Evolutionary conservation across 345 rosid genomes (phyloP), one percentile per base, ranked within the genome.

Genomic region (Psidium guajava): DNA sequence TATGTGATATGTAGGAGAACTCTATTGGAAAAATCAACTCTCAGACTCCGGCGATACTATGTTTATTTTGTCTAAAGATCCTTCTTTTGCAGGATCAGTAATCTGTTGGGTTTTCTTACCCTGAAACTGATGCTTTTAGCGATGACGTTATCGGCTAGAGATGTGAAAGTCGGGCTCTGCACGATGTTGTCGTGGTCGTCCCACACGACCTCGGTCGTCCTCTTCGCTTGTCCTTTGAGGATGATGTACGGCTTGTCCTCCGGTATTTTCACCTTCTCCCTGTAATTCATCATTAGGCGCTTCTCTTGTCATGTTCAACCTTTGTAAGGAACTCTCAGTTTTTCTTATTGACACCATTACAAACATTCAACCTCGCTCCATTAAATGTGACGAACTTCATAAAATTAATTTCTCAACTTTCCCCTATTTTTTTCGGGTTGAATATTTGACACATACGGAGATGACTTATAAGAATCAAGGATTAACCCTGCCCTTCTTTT

Each of bases 241-340:
- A 92, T 85, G 61, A 94, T 90, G 89, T 58, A 92, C 8, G 97
- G 96, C 84, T 94, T 96, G 18, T 96, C 91, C n/a, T 36, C 28
- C 7, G 98, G 94, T 73, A 96, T 95, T 50, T 40, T 88, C 89
- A 96, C 89, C 88, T 94, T 95, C 92, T 96, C 99, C 84, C 98
- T 96, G 81, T 42, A 42, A 42, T 42, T 42, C 44, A 42, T 50
- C n/a, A 82, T 4, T 8, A 69, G 6, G 24, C 24, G 16, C 6
- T 32, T 69, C 77, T 69, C 77, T 32, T 36, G 14, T 69, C 47
- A 18, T 69, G 80, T 20, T 18, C 80, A 36, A 69, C 47, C 47
- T 69, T 36, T 69, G 80, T 6, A 36, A 69, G 24, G 6, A 69
- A 18, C 47, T 69, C 10, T 69, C 25, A 18, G 7, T 69, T 18